Percentiles rank a stretch among this genome's conserved stretches.
phyloP scores from a whole-genome alignment of 495 filamentous ascomycete species.

The Monascus purpureus region DNA sequence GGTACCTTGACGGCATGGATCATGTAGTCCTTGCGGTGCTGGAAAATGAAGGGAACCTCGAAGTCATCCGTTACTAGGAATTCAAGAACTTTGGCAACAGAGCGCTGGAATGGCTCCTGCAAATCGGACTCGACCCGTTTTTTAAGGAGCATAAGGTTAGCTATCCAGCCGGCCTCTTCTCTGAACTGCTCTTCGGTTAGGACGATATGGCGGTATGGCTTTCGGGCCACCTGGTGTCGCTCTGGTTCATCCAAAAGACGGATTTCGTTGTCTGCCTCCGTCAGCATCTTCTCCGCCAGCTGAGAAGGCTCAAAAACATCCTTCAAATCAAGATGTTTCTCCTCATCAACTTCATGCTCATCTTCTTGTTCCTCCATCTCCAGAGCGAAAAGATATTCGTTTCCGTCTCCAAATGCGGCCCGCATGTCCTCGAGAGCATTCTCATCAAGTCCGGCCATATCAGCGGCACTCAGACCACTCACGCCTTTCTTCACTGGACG shows the following conservation, averaged over 20 bases:
- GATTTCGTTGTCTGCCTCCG: conserved; percentile 86
- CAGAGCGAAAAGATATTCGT: conserved; percentile 88
- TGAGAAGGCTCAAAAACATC: conserved; percentile 97
- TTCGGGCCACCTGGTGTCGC: conserved; percentile 81
- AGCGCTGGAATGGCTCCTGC: conserved; percentile 67
- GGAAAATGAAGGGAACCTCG: conserved; percentile 95
- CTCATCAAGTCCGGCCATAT: conserved; percentile 70
- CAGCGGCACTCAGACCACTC: conserved; percentile 41
- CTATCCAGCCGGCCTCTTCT: conserved; percentile 86
- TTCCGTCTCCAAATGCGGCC: conserved; percentile 84
- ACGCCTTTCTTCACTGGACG: conserved; percentile 52
- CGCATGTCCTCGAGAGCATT: conserved; percentile 90
- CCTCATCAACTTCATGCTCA: conserved; percentile 54
- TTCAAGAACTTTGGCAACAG: conserved; percentile 84
- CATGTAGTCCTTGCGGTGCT: conserved; percentile 94
- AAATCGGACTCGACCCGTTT: conserved; percentile 59
- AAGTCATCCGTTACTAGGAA: conserved; percentile 86
- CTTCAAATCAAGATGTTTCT: conserved; percentile 76
- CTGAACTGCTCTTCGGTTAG: conserved; percentile 67
- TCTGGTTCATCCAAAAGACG: conserved; percentile 79
- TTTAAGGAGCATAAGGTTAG: conserved; percentile 72
- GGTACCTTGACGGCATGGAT: conserved; percentile 75
- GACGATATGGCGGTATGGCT: conserved; percentile 65
- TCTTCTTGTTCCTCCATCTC: conserved; percentile 59
- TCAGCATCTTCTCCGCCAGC: conserved; percentile 82